These are phyloP conservation scores for Echinochloa phyllopogon DNA, from an alignment of 176 grass and related monocot species.

Conservation along the genomic window DNA sequence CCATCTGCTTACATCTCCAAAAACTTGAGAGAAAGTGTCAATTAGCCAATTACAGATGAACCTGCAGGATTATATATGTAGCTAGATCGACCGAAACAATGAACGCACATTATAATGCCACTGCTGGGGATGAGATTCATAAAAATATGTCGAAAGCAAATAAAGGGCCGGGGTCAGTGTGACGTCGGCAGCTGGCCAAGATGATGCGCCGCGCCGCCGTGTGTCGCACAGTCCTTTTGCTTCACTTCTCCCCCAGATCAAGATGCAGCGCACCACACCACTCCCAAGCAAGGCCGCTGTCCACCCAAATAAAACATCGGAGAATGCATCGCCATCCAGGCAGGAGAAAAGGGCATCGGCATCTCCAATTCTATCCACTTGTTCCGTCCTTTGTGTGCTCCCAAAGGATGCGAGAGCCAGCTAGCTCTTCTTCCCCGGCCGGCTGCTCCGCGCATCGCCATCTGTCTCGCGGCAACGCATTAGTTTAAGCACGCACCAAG, in stretches of 20 bases:
- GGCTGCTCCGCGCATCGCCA: conserved; percentile 37
- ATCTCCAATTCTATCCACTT: conserved; percentile 55
- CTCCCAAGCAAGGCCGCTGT: conserved; percentile 14
- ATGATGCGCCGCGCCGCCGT: conserved; percentile 41
- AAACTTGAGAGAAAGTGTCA: no score
- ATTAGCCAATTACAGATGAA: background rate
- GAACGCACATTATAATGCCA: background rate
- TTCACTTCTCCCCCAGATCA: conserved; percentile 47
- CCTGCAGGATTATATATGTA: background rate
- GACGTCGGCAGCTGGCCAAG: conserved; percentile 34
- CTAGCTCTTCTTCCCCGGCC: conserved; percentile 8
- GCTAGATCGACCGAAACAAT: background rate
- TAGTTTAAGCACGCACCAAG: background rate
- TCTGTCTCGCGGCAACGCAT: background rate
- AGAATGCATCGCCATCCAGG: conserved; percentile 48
- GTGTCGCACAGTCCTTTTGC: conserved; percentile 53
- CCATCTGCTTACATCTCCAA: no score
- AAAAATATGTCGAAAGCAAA: background rate
- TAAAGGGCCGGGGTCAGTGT: background rate
- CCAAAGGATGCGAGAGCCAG: conserved; percentile 27
- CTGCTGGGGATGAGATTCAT: background rate
- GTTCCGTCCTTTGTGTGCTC: conserved; percentile 50
- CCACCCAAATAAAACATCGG: conserved; percentile 49
- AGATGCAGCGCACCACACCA: conserved; percentile 28
- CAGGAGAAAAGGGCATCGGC: conserved; percentile 29